These are phyloP conservation scores for Cladosporium sp. DNA, from an alignment of 2,329 filamentous ascomycete genomes.

Conservation along the genomic window DNA sequence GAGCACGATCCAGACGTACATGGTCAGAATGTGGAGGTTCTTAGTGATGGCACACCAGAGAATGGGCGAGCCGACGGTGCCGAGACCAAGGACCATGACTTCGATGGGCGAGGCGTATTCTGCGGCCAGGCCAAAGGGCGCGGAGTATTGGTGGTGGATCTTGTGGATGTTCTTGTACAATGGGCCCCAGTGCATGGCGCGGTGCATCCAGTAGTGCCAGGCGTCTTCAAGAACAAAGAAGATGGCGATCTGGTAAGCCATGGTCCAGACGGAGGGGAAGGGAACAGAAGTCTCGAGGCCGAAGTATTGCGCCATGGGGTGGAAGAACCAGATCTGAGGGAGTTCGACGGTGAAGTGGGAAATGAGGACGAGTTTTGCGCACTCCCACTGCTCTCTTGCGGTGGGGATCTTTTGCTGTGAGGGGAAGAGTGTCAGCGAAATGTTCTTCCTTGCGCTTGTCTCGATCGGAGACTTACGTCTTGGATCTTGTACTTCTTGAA, in stretches of 20 bases:
- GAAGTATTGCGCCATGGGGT: constrained; percentile 89
- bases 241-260: constrained; percentile 84
- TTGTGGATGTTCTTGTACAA: constrained; percentile 98
- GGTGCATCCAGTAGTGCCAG: constrained; percentile 98
- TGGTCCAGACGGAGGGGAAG: constrained; percentile 80
- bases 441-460: constrained; percentile 10
- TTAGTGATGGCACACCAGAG: constrained; percentile 77
- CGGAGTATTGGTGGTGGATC: constrained; percentile 98
- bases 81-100: constrained; percentile 88
- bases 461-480: constrained; percentile 51
- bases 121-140: constrained; percentile 90
- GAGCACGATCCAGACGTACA: constrained; percentile 93
- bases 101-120: constrained; percentile 98
- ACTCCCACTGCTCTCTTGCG: constrained; percentile 89
- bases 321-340: constrained; percentile 98
- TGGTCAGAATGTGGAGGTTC: constrained; percentile 90
- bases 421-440: constrained; percentile 12
- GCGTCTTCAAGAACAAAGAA: constrained; percentile 96
- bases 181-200: constrained; percentile 85
- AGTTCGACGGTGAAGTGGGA: constrained; percentile 97
- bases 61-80: constrained; percentile 77
- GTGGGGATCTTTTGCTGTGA: constrained; percentile 76
- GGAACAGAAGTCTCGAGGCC: constrained; percentile 84
- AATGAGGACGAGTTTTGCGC: constrained; percentile 85
- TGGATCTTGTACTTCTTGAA: constrained; percentile 97